Evolutionary conservation across 805 yeast genomes (phyloP).

Genomic region (Nakazawaea populi): DNA sequence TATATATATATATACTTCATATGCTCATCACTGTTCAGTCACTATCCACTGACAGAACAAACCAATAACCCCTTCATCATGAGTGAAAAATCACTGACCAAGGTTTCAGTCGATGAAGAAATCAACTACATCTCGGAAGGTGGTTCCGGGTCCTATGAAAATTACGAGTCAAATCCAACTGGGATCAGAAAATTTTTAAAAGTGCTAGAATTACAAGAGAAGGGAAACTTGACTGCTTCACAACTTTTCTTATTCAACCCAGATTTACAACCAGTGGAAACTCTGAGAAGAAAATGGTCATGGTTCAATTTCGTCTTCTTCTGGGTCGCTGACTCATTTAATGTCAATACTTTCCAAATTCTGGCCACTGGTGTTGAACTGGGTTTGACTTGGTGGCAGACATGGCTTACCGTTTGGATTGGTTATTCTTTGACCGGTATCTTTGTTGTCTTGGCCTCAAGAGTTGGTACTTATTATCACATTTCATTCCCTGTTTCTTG

Average conservation of each 20-base stretch:
- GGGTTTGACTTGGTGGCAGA: conserved; percentile 87
- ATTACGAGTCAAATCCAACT: not conserved
- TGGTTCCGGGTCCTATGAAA: not conserved
- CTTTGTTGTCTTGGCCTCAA: conserved; percentile 65
- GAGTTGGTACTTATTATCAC: conserved; percentile 79
- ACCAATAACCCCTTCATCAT: not conserved
- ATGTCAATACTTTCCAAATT: conserved; percentile 87
- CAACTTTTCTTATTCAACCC: conserved; percentile 67
- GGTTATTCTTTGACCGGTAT: conserved; percentile 70
- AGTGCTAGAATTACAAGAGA: conserved; percentile 22
- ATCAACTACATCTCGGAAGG: not conserved
- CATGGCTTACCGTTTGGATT: conserved; percentile 84
- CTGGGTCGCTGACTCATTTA: conserved; percentile 89
- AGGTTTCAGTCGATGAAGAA: not conserved
- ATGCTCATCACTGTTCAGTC: no score
- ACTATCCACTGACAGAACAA: no score
- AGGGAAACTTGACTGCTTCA: conserved; percentile 39
- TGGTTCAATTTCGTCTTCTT: conserved; percentile 77
- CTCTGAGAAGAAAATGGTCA: conserved; percentile 70
- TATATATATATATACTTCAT: no score
- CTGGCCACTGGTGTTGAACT: conserved; percentile 79
- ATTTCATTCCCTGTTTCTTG: conserved; percentile 79
- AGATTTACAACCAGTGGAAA: conserved; percentile 78
- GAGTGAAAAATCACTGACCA: not conserved
- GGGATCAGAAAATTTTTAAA: not conserved